Base-by-base conservation (phyloP, 2,329 filamentous ascomycete species). In the Tetracladium maxilliforme region DNA sequence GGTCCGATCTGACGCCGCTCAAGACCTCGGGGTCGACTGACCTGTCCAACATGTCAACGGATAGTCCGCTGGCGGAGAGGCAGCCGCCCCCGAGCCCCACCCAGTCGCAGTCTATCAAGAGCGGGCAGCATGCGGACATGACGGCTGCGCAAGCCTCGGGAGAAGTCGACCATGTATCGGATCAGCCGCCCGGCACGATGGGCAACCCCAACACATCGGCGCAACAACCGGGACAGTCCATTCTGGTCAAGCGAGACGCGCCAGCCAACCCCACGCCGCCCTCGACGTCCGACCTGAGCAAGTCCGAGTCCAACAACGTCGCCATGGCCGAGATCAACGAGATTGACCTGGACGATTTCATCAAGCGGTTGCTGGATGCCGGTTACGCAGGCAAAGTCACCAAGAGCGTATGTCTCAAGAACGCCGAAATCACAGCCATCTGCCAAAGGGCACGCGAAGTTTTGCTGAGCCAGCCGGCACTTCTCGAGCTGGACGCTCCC, bases 351-450 rank as follows among this genome's bases (percentile, higher is more conserved):
- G 90, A 98, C 45, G 90, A 98, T 45, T 94, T 92, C 63, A 98
- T 98, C 46, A 84, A 86, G 42, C 74, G 90, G 21, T 67, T 98
- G 21, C 61, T 98, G 27, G 90, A 98, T 50, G 87, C 90, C 7
- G 90, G 81, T 9, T 98, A 98, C 46, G 80, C 84, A 22, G 84
- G 84, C 36, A 98, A 98, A 52, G 82, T 94, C 39, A 95, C 90
- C 33, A 98, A 98, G 62, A 83, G 84, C 13, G 87, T 95, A 14
- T 94, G 86, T 41, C 62, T 98, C 32, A 94, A 93, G 61, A 95
- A 98, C 46, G 90, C 90, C 19, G 90, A 98, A 51, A 95, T 98
- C 35, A 79, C 76, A 23, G 84, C 87, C 31, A 87, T 98, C 35
- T 98, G 90, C 49, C 72, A 79, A 33, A 80, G 83, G 28, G 86